phyloP scores from a whole-genome alignment of 176 grass and related monocot genomes.

The Oryza meyeriana region DNA sequence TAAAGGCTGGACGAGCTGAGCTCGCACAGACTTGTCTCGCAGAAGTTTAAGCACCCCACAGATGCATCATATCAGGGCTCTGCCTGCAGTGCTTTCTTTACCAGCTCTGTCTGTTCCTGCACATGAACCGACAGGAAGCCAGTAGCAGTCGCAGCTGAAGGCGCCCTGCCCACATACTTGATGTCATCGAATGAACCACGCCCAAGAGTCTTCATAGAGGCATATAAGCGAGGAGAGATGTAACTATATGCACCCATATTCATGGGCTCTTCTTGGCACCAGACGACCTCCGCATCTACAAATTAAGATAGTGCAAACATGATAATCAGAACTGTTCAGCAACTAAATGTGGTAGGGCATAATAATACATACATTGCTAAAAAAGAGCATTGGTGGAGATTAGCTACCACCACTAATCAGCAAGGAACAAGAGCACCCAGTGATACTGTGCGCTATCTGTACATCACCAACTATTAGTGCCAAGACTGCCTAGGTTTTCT shows the following conservation, averaged over 20 bases:
- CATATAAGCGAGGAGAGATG: conserved; percentile 61
- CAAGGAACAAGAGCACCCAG: not conserved
- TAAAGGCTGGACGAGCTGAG: not conserved
- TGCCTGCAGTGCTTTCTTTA: conserved; percentile 68
- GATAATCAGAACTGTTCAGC: not conserved
- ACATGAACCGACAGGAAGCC: conserved; percentile 74
- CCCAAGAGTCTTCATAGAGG: conserved; percentile 70
- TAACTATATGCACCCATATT: conserved; percentile 93
- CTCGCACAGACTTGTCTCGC: not conserved
- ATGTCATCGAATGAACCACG: conserved; percentile 74
- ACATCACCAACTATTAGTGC: not conserved
- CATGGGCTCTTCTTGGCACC: conserved; percentile 98
- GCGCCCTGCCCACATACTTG: conserved; percentile 84
- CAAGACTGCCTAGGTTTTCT: not conserved
- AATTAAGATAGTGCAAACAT: conserved; percentile 15
- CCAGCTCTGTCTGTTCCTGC: conserved; percentile 78
- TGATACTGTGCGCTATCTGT: not conserved
- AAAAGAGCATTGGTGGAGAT: not conserved
- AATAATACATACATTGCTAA: not conserved
- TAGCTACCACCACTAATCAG: not conserved
- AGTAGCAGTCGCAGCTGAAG: conserved; percentile 90
- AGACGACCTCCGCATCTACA: conserved; percentile 91
- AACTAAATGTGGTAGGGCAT: not conserved
- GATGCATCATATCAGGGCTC: conserved; percentile 40
- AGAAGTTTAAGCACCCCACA: not conserved